A percentile compares a stretch with the other conserved stretches of the same genome.
These are phyloP conservation scores for Aspergillus flavus DNA, from an alignment of 2,329 filamentous ascomycete genomes.

Conservation along the genomic window DNA sequence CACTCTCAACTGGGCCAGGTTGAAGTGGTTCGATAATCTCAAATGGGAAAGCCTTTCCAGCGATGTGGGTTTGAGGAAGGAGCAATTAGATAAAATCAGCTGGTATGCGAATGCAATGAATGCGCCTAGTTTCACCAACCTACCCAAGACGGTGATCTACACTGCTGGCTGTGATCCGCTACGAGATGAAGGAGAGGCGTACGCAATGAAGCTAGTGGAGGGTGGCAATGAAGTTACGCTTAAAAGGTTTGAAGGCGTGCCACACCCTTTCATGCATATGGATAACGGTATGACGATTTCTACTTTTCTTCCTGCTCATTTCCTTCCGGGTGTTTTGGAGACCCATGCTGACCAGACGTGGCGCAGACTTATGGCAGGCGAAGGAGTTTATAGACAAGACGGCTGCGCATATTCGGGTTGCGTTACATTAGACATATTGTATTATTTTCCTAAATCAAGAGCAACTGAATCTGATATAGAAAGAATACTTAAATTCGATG, in stretches of 20 bases:
- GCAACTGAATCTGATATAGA: background rate
- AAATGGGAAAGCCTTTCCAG: slow-evolving; percentile 33
- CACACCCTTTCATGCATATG: slow-evolving; percentile 57
- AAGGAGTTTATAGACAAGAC: slow-evolving; percentile 33
- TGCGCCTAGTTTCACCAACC: slow-evolving; percentile 37
- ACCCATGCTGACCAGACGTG: background rate
- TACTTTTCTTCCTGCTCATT: background rate
- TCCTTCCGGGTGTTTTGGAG: background rate
- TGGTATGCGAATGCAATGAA: slow-evolving; percentile 39
- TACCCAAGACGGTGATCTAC: slow-evolving; percentile 46
- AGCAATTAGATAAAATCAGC: slow-evolving; percentile 26
- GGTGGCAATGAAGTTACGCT: slow-evolving; percentile 51
- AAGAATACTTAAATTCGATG: background rate
- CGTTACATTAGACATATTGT: slow-evolving; percentile 13
- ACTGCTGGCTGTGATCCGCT: slow-evolving; percentile 51
- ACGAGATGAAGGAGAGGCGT: slow-evolving; percentile 54
- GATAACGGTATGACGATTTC: slow-evolving; percentile 28
- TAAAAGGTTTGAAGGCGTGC: slow-evolving; percentile 51
- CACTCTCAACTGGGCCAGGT: slow-evolving; percentile 48
- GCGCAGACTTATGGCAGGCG: slow-evolving; percentile 30
- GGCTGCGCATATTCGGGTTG: slow-evolving; percentile 22
- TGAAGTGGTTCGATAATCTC: slow-evolving; percentile 45
- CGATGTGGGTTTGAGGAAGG: slow-evolving; percentile 16
- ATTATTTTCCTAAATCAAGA: background rate
- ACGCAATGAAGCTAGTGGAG: slow-evolving; percentile 46